These are phyloP conservation scores for Mycena vitilis DNA, from an alignment of 768 basidiomycete species.

Conservation along the genomic window DNA sequence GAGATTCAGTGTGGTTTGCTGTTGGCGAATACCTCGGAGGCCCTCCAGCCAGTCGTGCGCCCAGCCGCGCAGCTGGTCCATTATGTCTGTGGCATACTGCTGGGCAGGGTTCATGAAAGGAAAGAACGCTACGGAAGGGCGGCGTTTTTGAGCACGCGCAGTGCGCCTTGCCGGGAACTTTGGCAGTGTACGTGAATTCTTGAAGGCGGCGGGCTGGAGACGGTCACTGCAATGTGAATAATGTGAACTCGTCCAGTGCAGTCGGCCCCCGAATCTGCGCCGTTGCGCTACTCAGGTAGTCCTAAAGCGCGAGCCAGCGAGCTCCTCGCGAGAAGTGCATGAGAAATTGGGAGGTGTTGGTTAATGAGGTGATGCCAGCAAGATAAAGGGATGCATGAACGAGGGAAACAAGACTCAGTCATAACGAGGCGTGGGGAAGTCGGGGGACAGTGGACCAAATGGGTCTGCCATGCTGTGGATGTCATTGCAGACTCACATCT, in stretches of 20 bases:
- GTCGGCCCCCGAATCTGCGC: neutral
- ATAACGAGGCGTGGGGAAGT: conserved; percentile 23
- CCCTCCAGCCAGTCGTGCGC: conserved; percentile 19
- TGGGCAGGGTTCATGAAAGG: conserved; percentile 16
- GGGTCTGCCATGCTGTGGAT: conserved; percentile 17
- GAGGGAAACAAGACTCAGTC: conserved; percentile 9
- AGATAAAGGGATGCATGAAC: neutral
- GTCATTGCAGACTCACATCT: neutral
- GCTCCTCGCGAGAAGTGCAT: conserved; percentile 1
- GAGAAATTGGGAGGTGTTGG: too few species aligned
- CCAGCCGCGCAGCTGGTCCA: conserved; percentile 23
- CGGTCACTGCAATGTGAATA: conserved; percentile 24
- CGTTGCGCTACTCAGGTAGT: neutral
- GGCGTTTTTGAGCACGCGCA: conserved; percentile 7
- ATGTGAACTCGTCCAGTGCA: conserved; percentile 1
- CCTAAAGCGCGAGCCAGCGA: conserved; percentile 9
- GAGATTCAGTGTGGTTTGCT: neutral
- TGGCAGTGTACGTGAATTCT: neutral
- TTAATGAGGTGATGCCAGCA: neutral
- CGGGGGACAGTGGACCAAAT: conserved; percentile 19
- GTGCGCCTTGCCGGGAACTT: conserved; percentile 6
- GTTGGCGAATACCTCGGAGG: neutral
- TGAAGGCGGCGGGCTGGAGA: neutral
- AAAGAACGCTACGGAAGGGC: neutral
- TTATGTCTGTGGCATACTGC: conserved; percentile 17